Evolutionary conservation across 768 basidiomycete genomes (phyloP), one percentile per base, ranked within the genome.

Genomic region (Auricularia sp.): DNA sequence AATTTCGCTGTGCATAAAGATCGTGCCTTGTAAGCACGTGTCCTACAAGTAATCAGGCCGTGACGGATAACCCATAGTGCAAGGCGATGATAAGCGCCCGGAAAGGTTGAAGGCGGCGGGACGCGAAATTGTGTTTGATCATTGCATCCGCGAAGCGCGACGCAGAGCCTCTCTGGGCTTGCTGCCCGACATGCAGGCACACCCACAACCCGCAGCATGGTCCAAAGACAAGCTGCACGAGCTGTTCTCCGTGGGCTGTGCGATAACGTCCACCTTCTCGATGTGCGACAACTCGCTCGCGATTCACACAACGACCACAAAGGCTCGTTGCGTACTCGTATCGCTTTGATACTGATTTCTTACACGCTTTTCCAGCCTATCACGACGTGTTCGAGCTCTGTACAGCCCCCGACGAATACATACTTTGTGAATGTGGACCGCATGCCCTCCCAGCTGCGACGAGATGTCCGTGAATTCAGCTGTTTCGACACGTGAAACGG

Each of bases 401-500:
- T 81, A 1, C 72, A 89, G 36, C 90, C 90, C 69, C 82, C 39
- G 24, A 34, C 58, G 4, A 58, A 67, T 29, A 34, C 64, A 18
- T 67, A 47, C 45, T 33, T 89, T 63, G 81, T 86, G 2, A 81
- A 78, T 66, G 73, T 76, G 44, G 81, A 87, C 65, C 70, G 72
- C 3, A 71, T 81, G 2, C 88, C 89, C 5, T 80, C 85, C 2
- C 81, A 87, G 1, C 89, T 89, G 70, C 77, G 89, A 65, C 83
- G 89, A 69, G 70, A 78, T 69, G 81, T 82, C 66, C 58, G 80
- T 75, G 5, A 24, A 8, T 4, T 36, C 6, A 2, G 21, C 36
- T 3, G 18, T 33, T 21, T 44, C 39, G 44, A 34, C 37, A 18
- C 14, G n/a, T 44, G 14, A 21, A 14, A 8, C 35, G 3, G 47